Conservation (phyloP, 2,329 filamentous ascomycete species). For the Colletotrichum incanum region DNA sequence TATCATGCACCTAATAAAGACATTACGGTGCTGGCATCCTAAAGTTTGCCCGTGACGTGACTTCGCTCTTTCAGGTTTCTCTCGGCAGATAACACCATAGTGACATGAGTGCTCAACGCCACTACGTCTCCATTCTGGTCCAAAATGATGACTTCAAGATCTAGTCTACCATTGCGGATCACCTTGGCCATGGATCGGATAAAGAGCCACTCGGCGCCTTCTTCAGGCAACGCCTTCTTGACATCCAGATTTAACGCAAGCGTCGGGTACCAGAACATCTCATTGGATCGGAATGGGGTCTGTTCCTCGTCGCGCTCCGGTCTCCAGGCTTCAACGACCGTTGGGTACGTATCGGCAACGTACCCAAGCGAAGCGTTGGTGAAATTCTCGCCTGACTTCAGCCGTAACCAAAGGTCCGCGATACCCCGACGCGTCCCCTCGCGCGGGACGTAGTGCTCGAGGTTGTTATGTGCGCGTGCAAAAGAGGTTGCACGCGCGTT, state of each 20-base stretch:
- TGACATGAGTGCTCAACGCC: constrained; percentile 46
- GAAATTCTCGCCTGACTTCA: constrained; percentile 73
- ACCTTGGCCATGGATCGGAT: constrained; percentile 75
- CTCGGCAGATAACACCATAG: constrained; percentile 42
- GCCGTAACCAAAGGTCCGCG: constrained; percentile 77
- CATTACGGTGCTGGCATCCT: background rate
- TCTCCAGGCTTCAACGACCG: constrained; percentile 71
- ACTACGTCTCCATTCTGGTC: constrained; percentile 60
- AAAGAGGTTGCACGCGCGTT: constrained; percentile 35
- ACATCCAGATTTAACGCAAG: constrained; percentile 82
- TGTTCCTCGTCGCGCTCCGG: constrained; percentile 50
- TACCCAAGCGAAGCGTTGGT: constrained; percentile 76
- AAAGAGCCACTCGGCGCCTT: constrained; percentile 82
- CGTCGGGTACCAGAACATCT: constrained; percentile 81
- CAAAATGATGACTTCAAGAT: constrained; percentile 79
- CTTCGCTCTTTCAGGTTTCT: constrained; percentile 42
- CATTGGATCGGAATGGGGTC: constrained; percentile 52
- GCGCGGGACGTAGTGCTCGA: constrained; percentile 44
- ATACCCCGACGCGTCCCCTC: constrained; percentile 36
- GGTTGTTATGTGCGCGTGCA: constrained; percentile 49
- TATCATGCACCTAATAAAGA: background rate
- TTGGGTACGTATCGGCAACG: constrained; percentile 78
- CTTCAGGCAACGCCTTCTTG: constrained; percentile 78
- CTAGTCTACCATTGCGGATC: constrained; percentile 80
- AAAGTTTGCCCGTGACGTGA: constrained; percentile 22